Conservation (phyloP, 2,329 filamentous ascomycete genomes). For the Fusarium proliferatum region DNA sequence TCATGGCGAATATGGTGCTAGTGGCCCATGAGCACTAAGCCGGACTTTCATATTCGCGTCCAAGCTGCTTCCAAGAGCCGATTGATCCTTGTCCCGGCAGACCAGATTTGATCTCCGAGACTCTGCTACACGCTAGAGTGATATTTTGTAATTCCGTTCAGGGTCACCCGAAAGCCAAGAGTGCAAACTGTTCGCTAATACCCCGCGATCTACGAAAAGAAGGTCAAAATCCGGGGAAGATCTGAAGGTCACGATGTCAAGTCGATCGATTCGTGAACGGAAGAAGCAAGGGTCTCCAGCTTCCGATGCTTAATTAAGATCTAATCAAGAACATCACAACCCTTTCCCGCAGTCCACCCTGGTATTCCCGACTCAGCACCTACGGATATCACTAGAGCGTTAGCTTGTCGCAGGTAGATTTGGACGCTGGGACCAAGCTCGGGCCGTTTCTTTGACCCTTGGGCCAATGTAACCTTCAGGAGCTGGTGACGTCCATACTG, state of each 20-base stretch:
- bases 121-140: background rate
- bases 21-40: fast-evolving
- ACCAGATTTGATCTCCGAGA: background rate
- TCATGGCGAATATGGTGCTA: fast-evolving
- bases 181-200: fast-evolving
- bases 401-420: background rate
- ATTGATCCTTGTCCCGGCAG: fast-evolving
- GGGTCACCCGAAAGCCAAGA: background rate
- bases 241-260: background rate
- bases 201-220: background rate
- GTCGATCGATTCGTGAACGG: fast-evolving
- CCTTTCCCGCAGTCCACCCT: fast-evolving
- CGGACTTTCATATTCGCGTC: background rate
- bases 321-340: background rate
- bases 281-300: background rate
- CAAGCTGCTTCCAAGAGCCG: background rate
- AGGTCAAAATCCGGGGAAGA: background rate
- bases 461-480: background rate
- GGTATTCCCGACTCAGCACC: fast-evolving
- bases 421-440: background rate
- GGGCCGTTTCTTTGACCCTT: fast-evolving
- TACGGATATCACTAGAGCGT: background rate
- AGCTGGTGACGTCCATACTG: fast-evolving
- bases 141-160: background rate
- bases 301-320: background rate